A percentile compares a stretch with the other conserved stretches of the same genome.
These are phyloP conservation scores for Stephanodiscus triporus DNA, from an alignment of 108 stramenopile species.

Conservation along the genomic window DNA sequence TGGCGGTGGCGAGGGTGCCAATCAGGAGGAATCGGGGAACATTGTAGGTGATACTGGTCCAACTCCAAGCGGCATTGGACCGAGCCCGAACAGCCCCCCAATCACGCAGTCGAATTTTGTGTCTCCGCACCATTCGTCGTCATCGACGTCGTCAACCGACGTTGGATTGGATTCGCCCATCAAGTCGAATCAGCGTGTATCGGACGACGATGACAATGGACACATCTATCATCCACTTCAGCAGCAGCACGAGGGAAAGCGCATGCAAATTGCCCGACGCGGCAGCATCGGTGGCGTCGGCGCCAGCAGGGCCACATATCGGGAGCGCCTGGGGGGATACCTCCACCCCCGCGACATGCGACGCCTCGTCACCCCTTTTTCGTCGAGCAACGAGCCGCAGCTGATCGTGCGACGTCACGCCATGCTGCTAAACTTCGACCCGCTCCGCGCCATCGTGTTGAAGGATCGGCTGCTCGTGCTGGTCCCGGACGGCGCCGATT, in stretches of 20 bases:
- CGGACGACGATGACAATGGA: neutral
- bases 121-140: constrained; percentile 6
- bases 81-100: no score
- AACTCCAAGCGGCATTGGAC: no score
- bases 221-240: neutral
- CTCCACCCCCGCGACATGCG: constrained; percentile 94
- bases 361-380: constrained; percentile 89
- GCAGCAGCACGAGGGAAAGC: neutral
- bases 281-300: no score
- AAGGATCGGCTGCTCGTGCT: constrained; percentile 78
- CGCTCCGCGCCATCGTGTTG: constrained; percentile 81
- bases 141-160: neutral
- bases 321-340: constrained; percentile 80
- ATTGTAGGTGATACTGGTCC: no score
- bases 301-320: constrained; percentile 34
- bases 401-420: constrained; percentile 87
- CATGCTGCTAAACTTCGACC: constrained; percentile 88
- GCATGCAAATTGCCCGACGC: neutral
- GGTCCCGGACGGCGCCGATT: constrained; percentile 89
- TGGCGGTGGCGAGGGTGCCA: no score
- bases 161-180: neutral
- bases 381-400: constrained; percentile 83
- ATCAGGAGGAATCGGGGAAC: no score
- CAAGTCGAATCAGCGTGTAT: neutral
- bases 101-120: constrained; percentile 2